phyloP scores from a whole-genome alignment of 2,329 filamentous ascomycete species.

The Aspergillus persii region DNA sequence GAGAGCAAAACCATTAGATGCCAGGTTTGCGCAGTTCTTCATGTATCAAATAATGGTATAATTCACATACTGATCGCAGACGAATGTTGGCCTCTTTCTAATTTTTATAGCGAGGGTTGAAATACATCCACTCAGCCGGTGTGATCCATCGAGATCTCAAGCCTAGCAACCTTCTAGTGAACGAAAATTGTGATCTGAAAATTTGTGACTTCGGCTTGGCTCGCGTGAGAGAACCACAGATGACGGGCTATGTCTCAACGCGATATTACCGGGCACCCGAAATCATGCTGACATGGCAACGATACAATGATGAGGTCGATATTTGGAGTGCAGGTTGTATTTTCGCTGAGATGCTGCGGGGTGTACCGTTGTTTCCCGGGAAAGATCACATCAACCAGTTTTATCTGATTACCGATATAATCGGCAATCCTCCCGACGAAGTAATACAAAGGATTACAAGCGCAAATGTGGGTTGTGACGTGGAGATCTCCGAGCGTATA shows the following conservation, averaged over 20 bases:
- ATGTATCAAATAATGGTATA: conserved; percentile 94
- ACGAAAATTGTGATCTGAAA: conserved; percentile 98
- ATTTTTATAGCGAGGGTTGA: conserved; percentile 74
- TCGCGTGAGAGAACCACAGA: conserved; percentile 96
- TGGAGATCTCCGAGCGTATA: not conserved
- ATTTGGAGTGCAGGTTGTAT: conserved; percentile 99
- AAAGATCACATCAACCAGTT: conserved; percentile 99
- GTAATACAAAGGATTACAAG: conserved; percentile 98
- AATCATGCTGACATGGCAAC: conserved; percentile 99
- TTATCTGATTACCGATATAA: conserved; percentile 95
- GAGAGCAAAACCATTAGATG: conserved; percentile 91
- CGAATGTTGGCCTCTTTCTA: not conserved
- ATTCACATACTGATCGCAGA: conserved; percentile 8
- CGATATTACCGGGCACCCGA: conserved; percentile 97
- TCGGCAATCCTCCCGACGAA: conserved; percentile 94
- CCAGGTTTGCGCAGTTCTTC: conserved; percentile 99
- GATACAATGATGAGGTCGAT: conserved; percentile 97
- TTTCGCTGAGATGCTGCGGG: conserved; percentile 98
- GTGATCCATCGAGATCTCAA: conserved; percentile 97
- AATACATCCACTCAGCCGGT: conserved; percentile 98
- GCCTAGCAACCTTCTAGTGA: conserved; percentile 97
- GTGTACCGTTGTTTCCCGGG: conserved; percentile 94
- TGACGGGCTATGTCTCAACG: conserved; percentile 98
- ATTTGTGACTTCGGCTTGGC: conserved; percentile 98
- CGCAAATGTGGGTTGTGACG: conserved; percentile 69